Conservation (phyloP, 768 basidiomycete genomes). For the Agrocybe praecox region DNA sequence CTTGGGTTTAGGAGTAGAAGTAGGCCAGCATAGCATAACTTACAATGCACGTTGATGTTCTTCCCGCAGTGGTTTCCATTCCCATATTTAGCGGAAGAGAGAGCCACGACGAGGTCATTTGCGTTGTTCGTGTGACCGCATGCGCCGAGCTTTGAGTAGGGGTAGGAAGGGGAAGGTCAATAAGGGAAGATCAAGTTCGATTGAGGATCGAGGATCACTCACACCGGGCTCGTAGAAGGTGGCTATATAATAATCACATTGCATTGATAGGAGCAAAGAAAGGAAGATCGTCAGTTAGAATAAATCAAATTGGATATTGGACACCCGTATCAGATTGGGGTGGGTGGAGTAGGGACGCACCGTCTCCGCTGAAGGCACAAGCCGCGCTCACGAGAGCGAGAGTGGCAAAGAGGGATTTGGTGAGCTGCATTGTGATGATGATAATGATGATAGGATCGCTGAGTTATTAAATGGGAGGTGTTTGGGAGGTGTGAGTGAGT, state of each 20-base stretch:
- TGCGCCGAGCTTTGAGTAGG: slow-evolving; percentile 21
- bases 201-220: background rate
- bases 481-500: too few relatives aligned
- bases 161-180: background rate
- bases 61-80: slow-evolving; percentile 22
- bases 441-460: too few relatives aligned
- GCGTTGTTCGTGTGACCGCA: slow-evolving; percentile 22
- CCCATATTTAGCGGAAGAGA: slow-evolving; percentile 20
- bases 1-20: too few relatives aligned
- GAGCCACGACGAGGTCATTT: slow-evolving; percentile 25
- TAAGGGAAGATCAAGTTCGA: background rate
- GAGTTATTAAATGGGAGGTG: too few relatives aligned
- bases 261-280: too few relatives aligned
- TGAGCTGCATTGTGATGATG: too few relatives aligned
- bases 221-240: background rate
- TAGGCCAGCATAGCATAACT: background rate
- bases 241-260: background rate
- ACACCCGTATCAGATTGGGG: too few relatives aligned
- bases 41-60: slow-evolving; percentile 25
- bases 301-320: too few relatives aligned
- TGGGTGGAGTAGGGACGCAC: background rate
- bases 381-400: background rate
- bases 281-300: too few relatives aligned
- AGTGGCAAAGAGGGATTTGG: background rate
- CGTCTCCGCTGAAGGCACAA: background rate